phyloP scores from a whole-genome alignment of 495 filamentous ascomycete species.

The Usnea hakonensis region DNA sequence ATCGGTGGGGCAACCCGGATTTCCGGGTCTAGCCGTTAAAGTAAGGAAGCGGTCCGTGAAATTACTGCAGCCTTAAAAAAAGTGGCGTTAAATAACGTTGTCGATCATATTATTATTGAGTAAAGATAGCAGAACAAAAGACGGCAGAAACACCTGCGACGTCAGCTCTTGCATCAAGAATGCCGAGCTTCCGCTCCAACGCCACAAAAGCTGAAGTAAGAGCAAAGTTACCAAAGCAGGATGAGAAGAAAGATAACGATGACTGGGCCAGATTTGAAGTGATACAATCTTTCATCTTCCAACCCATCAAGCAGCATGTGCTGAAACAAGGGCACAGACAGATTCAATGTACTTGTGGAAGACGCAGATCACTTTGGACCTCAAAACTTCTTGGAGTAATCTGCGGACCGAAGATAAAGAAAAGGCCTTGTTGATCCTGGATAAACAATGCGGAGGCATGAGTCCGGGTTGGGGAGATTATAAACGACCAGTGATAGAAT shows the following conservation, averaged over 20 bases:
- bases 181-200: background rate
- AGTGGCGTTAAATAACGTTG: background rate
- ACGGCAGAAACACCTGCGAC: background rate
- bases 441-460: background rate
- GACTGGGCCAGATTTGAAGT: background rate
- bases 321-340: background rate
- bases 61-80: too few relatives aligned
- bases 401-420: background rate
- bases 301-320: background rate
- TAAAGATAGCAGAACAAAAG: too few relatives aligned
- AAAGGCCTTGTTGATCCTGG: background rate
- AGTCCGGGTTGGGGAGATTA: background rate
- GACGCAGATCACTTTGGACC: constrained; percentile 2
- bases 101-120: too few relatives aligned
- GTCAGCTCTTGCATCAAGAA: background rate
- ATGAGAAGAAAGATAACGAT: constrained; percentile 2
- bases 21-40: too few relatives aligned
- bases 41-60: too few relatives aligned
- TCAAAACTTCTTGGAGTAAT: background rate
- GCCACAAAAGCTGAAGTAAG: constrained; percentile 9
- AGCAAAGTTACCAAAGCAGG: background rate
- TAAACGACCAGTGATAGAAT: background rate
- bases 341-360: constrained; percentile 8
- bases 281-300: background rate
- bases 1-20: too few relatives aligned